Percentiles rank a stretch among this genome's conserved stretches.
These are phyloP conservation scores for Ophiostoma angusticollis DNA, from an alignment of 2,329 filamentous ascomycete species.

Conservation along the genomic window DNA sequence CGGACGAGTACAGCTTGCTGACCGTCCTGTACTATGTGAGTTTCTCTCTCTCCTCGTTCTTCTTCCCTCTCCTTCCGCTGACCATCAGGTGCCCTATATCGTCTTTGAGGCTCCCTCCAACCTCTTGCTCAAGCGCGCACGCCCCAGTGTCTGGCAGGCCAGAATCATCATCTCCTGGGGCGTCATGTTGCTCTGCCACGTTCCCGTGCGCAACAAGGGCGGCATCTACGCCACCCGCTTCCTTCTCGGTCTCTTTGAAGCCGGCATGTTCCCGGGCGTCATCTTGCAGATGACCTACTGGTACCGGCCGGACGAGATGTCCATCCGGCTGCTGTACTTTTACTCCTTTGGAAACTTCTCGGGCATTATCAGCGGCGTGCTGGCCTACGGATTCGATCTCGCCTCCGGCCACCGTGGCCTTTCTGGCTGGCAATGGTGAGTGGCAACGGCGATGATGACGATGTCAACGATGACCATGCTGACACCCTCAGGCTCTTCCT, in stretches of 20 bases:
- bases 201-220: conserved; percentile 35
- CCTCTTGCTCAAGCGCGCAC: conserved; percentile 58
- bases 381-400: conserved; percentile 31
- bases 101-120: conserved; percentile 69
- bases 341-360: conserved; percentile 29
- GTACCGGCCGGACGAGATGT: conserved; percentile 36
- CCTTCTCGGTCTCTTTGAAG: conserved; percentile 52
- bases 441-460: no score
- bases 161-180: conserved; percentile 57
- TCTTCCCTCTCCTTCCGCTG: no score
- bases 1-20: conserved; percentile 28
- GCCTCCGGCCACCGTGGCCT: conserved; percentile 24
- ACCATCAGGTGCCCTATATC: conserved; percentile 47
- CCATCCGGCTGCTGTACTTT: conserved; percentile 31
- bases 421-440: conserved; percentile 23
- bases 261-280: conserved; percentile 54
- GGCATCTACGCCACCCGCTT: conserved; percentile 39
- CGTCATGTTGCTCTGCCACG: conserved; percentile 37
- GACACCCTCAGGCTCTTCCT: conserved; percentile 20
- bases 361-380: conserved; percentile 27
- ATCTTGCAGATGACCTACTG: conserved; percentile 31
- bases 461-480: no score
- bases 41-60: not conserved
- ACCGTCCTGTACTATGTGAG: conserved; percentile 27
- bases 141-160: conserved; percentile 63